Conservation (phyloP, 768 basidiomycete species). For the Boletellus ananiceps region DNA sequence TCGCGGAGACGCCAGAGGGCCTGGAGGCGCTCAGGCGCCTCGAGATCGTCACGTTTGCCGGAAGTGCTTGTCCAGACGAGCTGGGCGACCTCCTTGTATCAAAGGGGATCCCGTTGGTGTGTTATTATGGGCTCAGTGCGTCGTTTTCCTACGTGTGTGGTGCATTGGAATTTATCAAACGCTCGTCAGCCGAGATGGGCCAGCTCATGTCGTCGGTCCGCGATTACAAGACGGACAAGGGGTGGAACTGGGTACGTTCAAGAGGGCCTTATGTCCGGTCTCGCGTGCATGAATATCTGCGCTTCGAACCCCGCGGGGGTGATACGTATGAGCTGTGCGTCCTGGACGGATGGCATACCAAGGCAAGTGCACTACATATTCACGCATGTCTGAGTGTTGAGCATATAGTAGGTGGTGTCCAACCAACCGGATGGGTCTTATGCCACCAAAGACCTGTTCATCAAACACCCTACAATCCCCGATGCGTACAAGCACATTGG, state of each 20-base stretch:
- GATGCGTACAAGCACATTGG: slow-evolving; percentile 47
- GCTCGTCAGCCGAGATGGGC: slow-evolving; percentile 29
- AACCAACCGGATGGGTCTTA: slow-evolving; percentile 52
- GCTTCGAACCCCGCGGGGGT: slow-evolving; percentile 39
- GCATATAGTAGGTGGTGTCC: slow-evolving; percentile 17
- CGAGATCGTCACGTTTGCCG: slow-evolving; percentile 47
- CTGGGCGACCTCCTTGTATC: slow-evolving; percentile 47
- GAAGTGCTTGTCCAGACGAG: slow-evolving; percentile 50
- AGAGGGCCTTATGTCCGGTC: slow-evolving; percentile 20
- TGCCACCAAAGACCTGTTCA: slow-evolving; percentile 52
- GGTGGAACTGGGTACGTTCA: slow-evolving; percentile 51
- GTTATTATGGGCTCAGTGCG: slow-evolving; percentile 47
- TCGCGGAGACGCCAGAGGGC: slow-evolving; percentile 47
- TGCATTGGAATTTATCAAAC: neutral
- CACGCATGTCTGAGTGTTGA: neutral
- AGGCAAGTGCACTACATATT: slow-evolving; percentile 29
- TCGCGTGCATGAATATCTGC: slow-evolving; percentile 31
- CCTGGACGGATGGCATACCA: slow-evolving; percentile 48
- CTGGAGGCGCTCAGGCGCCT: slow-evolving; percentile 38
- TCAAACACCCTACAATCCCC: slow-evolving; percentile 41
- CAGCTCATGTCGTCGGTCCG: slow-evolving; percentile 45
- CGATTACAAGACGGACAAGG: slow-evolving; percentile 46
- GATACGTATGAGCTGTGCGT: slow-evolving; percentile 46
- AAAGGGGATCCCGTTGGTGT: slow-evolving; percentile 46
- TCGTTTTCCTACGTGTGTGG: neutral